Evolutionary conservation across 2,329 filamentous ascomycete species (phyloP).

Genomic region (Thielaviopsis ethacetica): DNA sequence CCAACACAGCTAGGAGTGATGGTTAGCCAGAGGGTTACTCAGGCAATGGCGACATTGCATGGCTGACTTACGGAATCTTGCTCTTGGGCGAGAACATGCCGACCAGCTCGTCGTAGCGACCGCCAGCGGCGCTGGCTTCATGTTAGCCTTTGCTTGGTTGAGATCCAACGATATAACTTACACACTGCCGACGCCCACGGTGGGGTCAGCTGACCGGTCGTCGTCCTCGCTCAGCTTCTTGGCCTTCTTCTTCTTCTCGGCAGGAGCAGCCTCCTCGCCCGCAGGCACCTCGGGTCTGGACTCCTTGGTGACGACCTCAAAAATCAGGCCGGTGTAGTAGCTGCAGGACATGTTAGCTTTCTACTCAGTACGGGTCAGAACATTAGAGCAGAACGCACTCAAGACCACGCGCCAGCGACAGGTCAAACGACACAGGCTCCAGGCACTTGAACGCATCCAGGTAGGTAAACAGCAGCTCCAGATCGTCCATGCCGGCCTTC

Average conservation of each 20-base stretch:
- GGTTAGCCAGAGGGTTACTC: background rate
- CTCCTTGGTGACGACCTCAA: conserved; percentile 73
- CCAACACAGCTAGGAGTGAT: conserved; percentile 20
- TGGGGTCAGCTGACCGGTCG: conserved; percentile 64
- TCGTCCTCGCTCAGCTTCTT: conserved; percentile 37
- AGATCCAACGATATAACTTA: conserved; percentile 1
- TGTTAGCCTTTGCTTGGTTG: background rate
- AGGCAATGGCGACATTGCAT: background rate
- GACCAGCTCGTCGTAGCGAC: conserved; percentile 83
- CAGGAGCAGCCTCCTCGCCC: conserved; percentile 18
- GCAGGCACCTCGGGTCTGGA: conserved; percentile 39
- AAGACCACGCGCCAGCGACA: conserved; percentile 78
- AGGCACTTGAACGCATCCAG: conserved; percentile 60
- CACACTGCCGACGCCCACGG: conserved; percentile 69
- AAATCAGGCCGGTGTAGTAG: conserved; percentile 83
- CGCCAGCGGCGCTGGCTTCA: conserved; percentile 50
- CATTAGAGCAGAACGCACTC: conserved; percentile 32
- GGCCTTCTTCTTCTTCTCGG: conserved; percentile 24
- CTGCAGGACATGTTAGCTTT: conserved; percentile 31
- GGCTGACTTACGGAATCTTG: conserved; percentile 44
- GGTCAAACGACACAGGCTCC: conserved; percentile 69
- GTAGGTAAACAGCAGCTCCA: conserved; percentile 67
- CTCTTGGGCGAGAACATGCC: conserved; percentile 81
- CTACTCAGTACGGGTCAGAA: too few species aligned
- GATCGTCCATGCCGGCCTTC: conserved; percentile 65